Percentiles rank a stretch among this genome's conserved stretches.
Conservation (phyloP, 176 grass and related monocot genomes). For the Phragmites australis region DNA sequence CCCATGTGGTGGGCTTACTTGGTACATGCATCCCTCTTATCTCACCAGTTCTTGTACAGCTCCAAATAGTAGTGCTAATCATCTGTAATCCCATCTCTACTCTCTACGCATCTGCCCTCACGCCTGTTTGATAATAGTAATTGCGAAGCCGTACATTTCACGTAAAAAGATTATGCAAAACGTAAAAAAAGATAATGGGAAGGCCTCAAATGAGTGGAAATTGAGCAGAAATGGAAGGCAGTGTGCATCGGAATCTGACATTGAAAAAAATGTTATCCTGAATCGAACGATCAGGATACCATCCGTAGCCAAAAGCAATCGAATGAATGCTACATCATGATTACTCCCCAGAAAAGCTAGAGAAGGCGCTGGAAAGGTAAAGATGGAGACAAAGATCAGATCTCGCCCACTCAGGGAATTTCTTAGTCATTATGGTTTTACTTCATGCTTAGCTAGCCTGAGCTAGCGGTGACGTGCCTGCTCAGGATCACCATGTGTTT, state of each 20-base stretch:
- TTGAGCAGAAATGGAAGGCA: not conserved
- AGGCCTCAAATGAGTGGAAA: no score
- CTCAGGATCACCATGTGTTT: slow-evolving; percentile 39
- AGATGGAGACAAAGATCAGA: slow-evolving; percentile 48
- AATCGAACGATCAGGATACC: slow-evolving; percentile 28
- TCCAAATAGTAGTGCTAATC: slow-evolving; percentile 22
- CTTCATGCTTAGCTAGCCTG: slow-evolving; percentile 22
- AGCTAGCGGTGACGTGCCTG: slow-evolving; percentile 25
- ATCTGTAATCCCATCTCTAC: slow-evolving; percentile 10
- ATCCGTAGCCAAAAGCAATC: not conserved
- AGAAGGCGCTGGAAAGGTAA: slow-evolving; percentile 32
- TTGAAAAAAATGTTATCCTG: slow-evolving; percentile 23
- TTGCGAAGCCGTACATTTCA: slow-evolving; percentile 8
- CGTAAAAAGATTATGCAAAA: no score
- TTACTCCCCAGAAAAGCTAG: slow-evolving; percentile 24
- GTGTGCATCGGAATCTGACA: slow-evolving; percentile 10
- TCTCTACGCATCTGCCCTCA: no score
- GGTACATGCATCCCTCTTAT: not conserved
- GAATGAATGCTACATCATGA: slow-evolving; percentile 46
- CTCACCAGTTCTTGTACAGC: slow-evolving; percentile 12
- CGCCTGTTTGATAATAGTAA: not conserved
- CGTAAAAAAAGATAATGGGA: no score
- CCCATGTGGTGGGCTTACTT: slow-evolving; percentile 1
- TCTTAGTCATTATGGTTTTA: not conserved
- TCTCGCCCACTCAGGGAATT: slow-evolving; percentile 40